Evolutionary conservation across 768 basidiomycete species (phyloP), one percentile per base, ranked within the genome.

Genomic region (Collybia mongolica): DNA sequence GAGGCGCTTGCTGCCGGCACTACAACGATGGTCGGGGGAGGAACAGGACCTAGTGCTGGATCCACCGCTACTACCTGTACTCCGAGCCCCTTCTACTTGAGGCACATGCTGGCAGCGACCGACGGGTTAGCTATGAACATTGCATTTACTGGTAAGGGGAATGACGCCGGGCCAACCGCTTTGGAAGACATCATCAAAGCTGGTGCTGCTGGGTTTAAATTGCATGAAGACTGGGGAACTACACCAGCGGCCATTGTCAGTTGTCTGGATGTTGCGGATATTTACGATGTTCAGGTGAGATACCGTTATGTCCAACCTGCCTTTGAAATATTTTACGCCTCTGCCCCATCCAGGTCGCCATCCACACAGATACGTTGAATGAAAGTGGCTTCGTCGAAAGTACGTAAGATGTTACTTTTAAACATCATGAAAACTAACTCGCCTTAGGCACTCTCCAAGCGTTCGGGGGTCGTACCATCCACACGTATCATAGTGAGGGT

Each of bases 381-480:
- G 97, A 99, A 72, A 93, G 92, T 54, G 96, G 95, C 1, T 98
- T 96, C 63, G 93, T 98, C 5, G 93, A 99, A 67, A 87, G 93
- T 92, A 60, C 38, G 82, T 66, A 15, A 12, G 23, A 43, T 36
- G 9, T 14, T 39, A 11, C n/a, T 24, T n/a, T 20, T 29, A 52
- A 39, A 17, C 8, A 17, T 48, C 15, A 7, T 36, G 26, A 15
- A 22, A 38, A 53, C 39, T 49, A 23, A n/a, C 24, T 19, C 42
- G 43, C n/a, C 40, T 15, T 59, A 92, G 91, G 78, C 46, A 98
- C 96, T 0, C 90, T 98, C 45, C 82, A 77, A 9, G 95, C 97
- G 0, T 93, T 98, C 65, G 91, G 86, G 2, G 81, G 80, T 2
- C 81, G 95, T 18, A 95, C 94, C 0, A 98, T 99, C 48, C 96